Percentiles rank a stretch among this genome's conserved stretches.
Conservation (phyloP, 1,284 basidiomycete species). For the Somion occarium region DNA sequence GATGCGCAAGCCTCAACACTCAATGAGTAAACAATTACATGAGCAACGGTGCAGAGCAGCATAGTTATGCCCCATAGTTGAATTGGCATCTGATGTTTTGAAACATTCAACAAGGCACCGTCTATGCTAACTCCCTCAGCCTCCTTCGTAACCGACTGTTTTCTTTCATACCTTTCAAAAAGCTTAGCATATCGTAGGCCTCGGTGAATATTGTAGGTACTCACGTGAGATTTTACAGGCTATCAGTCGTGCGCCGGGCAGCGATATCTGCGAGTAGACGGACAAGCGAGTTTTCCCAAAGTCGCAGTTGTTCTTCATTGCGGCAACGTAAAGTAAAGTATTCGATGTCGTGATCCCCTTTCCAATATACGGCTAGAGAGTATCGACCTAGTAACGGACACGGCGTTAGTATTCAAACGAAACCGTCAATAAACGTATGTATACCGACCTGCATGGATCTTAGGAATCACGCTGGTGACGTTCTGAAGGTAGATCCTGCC, state of each 20-base stretch:
- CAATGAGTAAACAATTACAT: no score
- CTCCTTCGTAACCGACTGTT: not conserved
- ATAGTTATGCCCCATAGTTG: no score
- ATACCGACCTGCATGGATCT: conserved; percentile 56
- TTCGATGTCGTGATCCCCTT: conserved; percentile 88
- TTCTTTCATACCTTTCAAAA: no score
- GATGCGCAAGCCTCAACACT: no score
- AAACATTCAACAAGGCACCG: no score
- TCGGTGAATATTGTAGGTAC: no score
- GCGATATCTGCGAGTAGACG: conserved; percentile 77
- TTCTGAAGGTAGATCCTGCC: conserved; percentile 98
- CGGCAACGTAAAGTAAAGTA: conserved; percentile 93
- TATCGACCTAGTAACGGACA: conserved; percentile 37
- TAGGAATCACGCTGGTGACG: conserved; percentile 74
- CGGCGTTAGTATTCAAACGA: conserved; percentile 2
- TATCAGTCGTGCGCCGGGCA: conserved; percentile 57
- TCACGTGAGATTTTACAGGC: no score
- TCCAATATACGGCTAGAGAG: conserved; percentile 88
- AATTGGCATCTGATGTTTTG: no score
- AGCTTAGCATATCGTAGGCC: no score
- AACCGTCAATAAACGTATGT: not conserved
- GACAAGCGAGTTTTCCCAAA: conserved; percentile 90
- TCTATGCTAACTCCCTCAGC: not conserved
- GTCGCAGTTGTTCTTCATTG: conserved; percentile 87
- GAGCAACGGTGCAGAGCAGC: no score